These are phyloP conservation scores for Yarrowia sp. DNA, from an alignment of 805 yeast genomes.

Conservation along the genomic window DNA sequence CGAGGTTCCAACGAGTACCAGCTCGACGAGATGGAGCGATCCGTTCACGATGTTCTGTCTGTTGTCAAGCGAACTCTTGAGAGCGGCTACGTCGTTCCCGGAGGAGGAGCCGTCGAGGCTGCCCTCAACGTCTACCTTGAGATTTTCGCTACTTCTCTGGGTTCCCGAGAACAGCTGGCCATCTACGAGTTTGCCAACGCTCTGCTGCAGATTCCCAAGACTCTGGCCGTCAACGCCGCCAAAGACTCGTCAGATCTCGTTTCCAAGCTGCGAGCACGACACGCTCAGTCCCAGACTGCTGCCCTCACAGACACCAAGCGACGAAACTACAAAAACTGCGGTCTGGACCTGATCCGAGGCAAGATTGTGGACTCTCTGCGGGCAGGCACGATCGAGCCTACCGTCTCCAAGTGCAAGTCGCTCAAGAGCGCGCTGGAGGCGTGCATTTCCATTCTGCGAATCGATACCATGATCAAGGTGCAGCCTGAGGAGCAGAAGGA, in stretches of 20 bases:
- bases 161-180: constrained; percentile 95
- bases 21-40: constrained; percentile 97
- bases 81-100: constrained; percentile 92
- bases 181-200: constrained; percentile 96
- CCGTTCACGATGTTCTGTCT: constrained; percentile 87
- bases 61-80: constrained; percentile 96
- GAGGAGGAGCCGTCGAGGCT: constrained; percentile 99
- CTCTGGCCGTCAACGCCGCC: constrained; percentile 95
- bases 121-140: constrained; percentile 93
- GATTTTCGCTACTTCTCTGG: constrained; percentile 96
- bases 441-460: constrained; percentile 93
- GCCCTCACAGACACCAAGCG: constrained; percentile 79
- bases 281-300: constrained; percentile 89
- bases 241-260: constrained; percentile 93
- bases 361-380: constrained; percentile 81
- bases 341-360: constrained; percentile 87
- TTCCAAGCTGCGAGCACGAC: constrained; percentile 93
- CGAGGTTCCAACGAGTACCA: constrained; percentile 95
- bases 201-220: constrained; percentile 88
- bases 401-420: constrained; percentile 86
- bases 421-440: constrained; percentile 97
- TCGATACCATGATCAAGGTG: constrained; percentile 96
- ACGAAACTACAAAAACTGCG: constrained; percentile 83
- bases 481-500: constrained; percentile 74
- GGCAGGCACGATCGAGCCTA: constrained; percentile 93